phyloP scores from a whole-genome alignment of 306 rosid species.

The Trifolium fragiferum region DNA sequence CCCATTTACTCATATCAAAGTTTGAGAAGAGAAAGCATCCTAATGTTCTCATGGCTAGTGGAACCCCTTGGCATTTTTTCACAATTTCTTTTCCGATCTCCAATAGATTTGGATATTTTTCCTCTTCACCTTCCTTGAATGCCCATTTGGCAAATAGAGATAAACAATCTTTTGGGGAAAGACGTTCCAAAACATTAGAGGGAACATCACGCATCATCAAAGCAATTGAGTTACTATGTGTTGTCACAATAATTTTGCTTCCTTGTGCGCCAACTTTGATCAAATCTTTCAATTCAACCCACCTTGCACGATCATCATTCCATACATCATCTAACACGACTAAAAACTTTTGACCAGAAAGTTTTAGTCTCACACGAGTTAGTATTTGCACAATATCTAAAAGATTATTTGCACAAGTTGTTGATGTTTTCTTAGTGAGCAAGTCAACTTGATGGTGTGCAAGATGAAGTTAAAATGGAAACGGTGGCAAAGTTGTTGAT shows the following conservation, averaged over 20 bases:
- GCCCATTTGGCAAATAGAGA: constrained; percentile 19
- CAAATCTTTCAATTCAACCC: constrained; percentile 4
- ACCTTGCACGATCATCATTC: constrained; percentile 1
- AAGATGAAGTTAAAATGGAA: not conserved
- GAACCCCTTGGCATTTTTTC: not conserved
- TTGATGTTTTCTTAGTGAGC: not conserved
- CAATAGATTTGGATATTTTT: not conserved
- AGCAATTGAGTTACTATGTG: not conserved
- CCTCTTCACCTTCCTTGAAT: not conserved
- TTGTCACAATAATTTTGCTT: not conserved
- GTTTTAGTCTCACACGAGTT: not conserved
- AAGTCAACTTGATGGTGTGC: not conserved
- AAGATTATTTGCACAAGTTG: too few relatives aligned
- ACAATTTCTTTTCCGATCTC: constrained; percentile 9
- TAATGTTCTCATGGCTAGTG: not conserved
- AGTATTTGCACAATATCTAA: not conserved
- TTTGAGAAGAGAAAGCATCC: constrained; percentile 4
- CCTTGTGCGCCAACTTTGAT: not conserved
- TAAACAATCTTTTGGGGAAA: not conserved
- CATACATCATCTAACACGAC: constrained; percentile 1
- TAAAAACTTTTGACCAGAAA: not conserved
- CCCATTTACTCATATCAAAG: not conserved
- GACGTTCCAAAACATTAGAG: not conserved
- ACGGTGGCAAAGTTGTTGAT: not conserved
- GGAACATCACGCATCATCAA: not conserved